Conservation (phyloP, 2,329 filamentous ascomycete species). For the Talaromyces funiculosus region DNA sequence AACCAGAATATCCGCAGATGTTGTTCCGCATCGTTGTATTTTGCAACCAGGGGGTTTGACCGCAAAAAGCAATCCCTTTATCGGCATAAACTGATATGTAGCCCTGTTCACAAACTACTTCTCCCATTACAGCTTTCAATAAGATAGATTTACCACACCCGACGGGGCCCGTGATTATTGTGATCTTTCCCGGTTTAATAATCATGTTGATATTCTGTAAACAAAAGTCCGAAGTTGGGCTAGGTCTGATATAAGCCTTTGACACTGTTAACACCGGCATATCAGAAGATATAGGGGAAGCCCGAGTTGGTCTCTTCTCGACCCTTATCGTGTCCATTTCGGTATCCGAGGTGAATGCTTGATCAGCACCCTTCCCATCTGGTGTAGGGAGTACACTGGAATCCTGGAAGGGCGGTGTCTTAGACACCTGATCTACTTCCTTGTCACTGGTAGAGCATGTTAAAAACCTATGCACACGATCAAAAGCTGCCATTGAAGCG, state of each 20-base stretch:
- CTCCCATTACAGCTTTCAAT: conserved; percentile 41
- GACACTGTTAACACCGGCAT: not conserved
- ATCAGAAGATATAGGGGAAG: no score
- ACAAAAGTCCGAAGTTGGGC: not conserved
- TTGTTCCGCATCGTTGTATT: conserved; percentile 28
- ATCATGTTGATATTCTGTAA: conserved; percentile 38
- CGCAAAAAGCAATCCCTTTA: conserved; percentile 35
- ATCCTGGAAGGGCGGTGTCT: no score
- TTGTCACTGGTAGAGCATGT: not conserved
- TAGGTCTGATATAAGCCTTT: conserved; percentile 1
- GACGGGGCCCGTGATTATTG: conserved; percentile 47
- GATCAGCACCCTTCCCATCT: no score
- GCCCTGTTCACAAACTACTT: conserved; percentile 34
- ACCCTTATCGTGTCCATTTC: no score
- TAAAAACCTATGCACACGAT: conserved; percentile 1
- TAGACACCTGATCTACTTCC: not conserved
- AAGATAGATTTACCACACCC: conserved; percentile 52
- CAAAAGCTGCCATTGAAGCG: not conserved
- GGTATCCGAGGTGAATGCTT: no score
- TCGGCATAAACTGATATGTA: conserved; percentile 22
- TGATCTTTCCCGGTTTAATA: conserved; percentile 40
- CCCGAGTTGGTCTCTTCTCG: no score
- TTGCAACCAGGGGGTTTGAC: conserved; percentile 26
- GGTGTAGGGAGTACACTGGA: no score
- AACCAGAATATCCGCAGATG: conserved; percentile 22